A percentile compares a stretch with the other conserved stretches of the same genome.
Conservation (phyloP, 169 alveolate genomes). For the Eimeria necatrix region DNA sequence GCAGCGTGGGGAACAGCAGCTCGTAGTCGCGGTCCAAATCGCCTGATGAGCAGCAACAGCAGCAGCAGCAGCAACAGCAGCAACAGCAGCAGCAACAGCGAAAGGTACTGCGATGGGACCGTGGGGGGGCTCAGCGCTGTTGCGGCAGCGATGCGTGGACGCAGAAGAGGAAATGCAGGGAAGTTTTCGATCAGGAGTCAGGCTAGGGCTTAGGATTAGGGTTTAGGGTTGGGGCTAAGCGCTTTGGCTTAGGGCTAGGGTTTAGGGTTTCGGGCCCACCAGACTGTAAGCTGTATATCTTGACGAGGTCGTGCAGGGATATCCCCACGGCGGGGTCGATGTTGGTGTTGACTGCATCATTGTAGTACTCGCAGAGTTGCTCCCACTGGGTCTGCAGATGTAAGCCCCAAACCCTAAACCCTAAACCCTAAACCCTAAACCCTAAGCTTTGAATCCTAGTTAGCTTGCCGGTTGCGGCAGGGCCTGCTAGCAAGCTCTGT, state of each 20-base stretch:
- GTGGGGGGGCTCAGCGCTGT: too few relatives aligned
- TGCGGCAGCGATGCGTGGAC: too few relatives aligned
- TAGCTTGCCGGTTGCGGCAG: not conserved
- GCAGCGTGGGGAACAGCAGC: constrained; percentile 80
- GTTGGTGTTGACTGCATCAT: constrained; percentile 82
- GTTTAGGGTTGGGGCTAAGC: too few relatives aligned
- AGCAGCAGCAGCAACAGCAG: too few relatives aligned
- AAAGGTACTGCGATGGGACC: too few relatives aligned
- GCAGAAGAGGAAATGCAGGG: too few relatives aligned
- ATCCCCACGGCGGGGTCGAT: constrained; percentile 80
- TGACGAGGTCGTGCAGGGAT: constrained; percentile 78
- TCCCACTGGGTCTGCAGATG: constrained; percentile 75
- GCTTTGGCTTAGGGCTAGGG: too few relatives aligned
- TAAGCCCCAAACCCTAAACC: constrained; percentile 23
- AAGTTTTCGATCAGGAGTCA: too few relatives aligned
- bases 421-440: not conserved
- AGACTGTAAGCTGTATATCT: constrained; percentile 82
- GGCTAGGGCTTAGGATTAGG: too few relatives aligned
- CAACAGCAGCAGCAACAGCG: too few relatives aligned
- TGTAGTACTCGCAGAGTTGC: constrained; percentile 81
- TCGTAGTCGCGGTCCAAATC: constrained; percentile 83
- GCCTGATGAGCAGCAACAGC: constrained; percentile 12
- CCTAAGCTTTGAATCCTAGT: not conserved
- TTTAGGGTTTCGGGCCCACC: not conserved
- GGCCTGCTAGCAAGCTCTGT: not conserved